phyloP scores from a whole-genome alignment of 257 asterid species.

The Dorcoceras hygrometricum region DNA sequence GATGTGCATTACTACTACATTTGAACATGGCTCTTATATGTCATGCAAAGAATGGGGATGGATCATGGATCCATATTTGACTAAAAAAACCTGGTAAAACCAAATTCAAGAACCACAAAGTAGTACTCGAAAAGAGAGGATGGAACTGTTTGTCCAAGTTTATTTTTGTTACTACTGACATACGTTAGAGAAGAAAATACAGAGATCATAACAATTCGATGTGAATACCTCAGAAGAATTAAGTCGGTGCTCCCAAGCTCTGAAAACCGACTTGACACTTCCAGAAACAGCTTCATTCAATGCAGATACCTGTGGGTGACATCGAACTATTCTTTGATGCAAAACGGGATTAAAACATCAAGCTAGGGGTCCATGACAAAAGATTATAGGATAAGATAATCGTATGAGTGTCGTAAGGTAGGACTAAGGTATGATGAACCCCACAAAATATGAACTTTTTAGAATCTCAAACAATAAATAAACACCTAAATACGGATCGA shows the following conservation, averaged over 20 bases:
- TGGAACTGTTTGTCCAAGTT: background rate
- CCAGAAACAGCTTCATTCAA: constrained; percentile 87
- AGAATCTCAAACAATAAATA: constrained; percentile 1
- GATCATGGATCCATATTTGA: background rate
- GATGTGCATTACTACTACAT: background rate
- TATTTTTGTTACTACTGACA: background rate
- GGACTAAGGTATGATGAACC: no score
- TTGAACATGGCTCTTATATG: constrained; percentile 15
- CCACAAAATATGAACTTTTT: no score
- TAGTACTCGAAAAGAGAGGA: constrained; percentile 1
- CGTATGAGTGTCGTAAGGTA: no score
- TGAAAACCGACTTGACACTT: constrained; percentile 84
- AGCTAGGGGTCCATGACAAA: background rate
- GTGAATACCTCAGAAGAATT: constrained; percentile 65
- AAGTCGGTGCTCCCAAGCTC: constrained; percentile 92
- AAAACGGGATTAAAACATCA: background rate
- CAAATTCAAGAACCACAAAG: background rate
- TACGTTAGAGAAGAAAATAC: background rate
- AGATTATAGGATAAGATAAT: no score
- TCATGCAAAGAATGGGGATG: background rate
- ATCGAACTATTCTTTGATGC: background rate
- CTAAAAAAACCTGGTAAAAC: background rate
- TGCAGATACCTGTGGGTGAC: constrained; percentile 64
- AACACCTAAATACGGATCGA: background rate
- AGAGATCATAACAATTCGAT: constrained; percentile 4